Percentiles rank a stretch among this genome's conserved stretches.
These are phyloP conservation scores for Trichosanthes truncata DNA, from an alignment of 306 rosid genomes.

Conservation along the genomic window DNA sequence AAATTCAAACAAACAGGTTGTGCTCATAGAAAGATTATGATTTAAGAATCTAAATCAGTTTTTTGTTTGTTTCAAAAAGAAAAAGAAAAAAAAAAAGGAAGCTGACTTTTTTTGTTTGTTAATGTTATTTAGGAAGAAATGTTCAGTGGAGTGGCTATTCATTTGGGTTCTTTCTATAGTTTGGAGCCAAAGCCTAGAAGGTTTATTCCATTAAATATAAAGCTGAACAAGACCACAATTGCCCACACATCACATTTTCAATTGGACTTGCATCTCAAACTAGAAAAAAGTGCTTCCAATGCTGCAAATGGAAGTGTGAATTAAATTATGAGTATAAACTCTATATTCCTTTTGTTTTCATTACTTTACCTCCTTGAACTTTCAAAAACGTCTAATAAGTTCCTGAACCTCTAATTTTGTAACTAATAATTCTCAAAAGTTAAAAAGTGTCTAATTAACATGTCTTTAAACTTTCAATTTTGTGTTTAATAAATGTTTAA, in stretches of 20 bases:
- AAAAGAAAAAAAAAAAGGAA: neutral
- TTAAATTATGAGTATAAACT: neutral
- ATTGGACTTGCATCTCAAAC: neutral
- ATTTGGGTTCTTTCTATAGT: neutral
- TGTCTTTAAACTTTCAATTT: too few relatives aligned
- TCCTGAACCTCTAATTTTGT: too few relatives aligned
- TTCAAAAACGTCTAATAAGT: too few relatives aligned
- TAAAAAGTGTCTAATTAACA: too few relatives aligned
- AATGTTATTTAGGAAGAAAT: neutral
- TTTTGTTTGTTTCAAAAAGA: neutral
- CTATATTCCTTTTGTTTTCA: too few relatives aligned
- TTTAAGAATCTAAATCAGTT: neutral
- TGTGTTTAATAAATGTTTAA: too few relatives aligned
- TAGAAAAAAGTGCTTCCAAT: neutral
- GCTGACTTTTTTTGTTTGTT: constrained; percentile 5
- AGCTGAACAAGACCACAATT: neutral
- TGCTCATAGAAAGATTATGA: neutral
- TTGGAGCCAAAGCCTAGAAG: neutral
- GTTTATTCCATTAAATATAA: neutral
- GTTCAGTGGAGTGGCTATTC: neutral
- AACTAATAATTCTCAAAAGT: too few relatives aligned
- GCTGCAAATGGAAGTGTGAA: neutral
- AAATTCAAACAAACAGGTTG: neutral
- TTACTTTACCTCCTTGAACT: too few relatives aligned
- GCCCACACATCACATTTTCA: neutral